phyloP scores from a whole-genome alignment of 1,284 basidiomycete species.

The Ganoderma multipileum region DNA sequence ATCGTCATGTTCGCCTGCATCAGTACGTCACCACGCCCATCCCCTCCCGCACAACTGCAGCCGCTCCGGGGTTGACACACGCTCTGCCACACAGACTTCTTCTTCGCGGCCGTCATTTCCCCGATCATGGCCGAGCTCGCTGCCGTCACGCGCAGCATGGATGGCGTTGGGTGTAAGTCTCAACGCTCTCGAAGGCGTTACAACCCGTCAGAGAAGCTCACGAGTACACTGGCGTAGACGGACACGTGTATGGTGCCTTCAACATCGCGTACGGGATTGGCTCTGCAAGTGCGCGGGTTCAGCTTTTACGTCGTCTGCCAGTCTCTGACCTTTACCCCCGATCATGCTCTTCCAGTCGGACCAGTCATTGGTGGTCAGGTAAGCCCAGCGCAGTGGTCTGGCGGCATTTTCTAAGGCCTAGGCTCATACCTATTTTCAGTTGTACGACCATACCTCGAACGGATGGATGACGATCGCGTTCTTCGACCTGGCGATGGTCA shows the following conservation, averaged over 20 bases:
- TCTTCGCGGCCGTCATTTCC: conserved; percentile 60
- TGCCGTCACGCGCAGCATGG: conserved; percentile 55
- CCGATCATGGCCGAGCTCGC: conserved; percentile 72
- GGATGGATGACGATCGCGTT: conserved; percentile 67
- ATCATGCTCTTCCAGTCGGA: conserved; percentile 53
- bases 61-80: not conserved
- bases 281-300: conserved; percentile 49
- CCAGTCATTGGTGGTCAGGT: conserved; percentile 75
- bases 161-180: conserved; percentile 71
- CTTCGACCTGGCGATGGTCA: conserved; percentile 51
- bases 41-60: not conserved
- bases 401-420: not conserved
- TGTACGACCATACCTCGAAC: conserved; percentile 57
- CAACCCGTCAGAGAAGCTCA: conserved; percentile 11
- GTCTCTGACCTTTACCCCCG: not conserved
- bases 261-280: conserved; percentile 74
- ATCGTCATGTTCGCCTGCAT: conserved; percentile 63
- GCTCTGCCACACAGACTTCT: conserved; percentile 54
- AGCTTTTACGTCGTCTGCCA: not conserved
- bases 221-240: conserved; percentile 48
- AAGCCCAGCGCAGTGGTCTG: conserved; percentile 14
- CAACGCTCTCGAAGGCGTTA: not conserved
- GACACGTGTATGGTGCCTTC: conserved; percentile 71
- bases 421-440: conserved; percentile 43
- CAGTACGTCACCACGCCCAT: conserved; percentile 48